Percentiles rank a stretch among this genome's conserved stretches.
Evolutionary conservation across 192 early-diverging fungal species (phyloP).

Genomic region (Phycomyces nitens): DNA sequence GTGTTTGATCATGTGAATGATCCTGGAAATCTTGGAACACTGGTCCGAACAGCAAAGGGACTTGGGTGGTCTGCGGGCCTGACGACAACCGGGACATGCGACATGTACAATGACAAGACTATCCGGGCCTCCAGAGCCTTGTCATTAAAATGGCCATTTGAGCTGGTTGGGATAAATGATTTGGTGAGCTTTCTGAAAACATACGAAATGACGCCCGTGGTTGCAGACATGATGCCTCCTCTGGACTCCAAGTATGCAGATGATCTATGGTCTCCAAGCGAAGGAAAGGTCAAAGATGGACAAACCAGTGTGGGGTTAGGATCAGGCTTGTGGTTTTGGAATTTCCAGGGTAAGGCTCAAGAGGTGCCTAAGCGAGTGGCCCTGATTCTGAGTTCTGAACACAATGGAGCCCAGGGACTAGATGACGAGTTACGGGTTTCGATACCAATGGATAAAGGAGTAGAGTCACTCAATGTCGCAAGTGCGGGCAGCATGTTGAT

Average conservation of each 20-base stretch:
- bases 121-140: slow-evolving; percentile 42
- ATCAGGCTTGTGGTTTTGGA: slow-evolving; percentile 21
- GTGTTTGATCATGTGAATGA: slow-evolving; percentile 44
- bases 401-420: slow-evolving; percentile 34
- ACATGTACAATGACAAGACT: slow-evolving; percentile 46
- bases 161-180: slow-evolving; percentile 10
- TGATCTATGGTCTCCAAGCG: slow-evolving; percentile 11
- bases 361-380: slow-evolving; percentile 33
- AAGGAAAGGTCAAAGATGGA: neutral
- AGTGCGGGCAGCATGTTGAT: slow-evolving; percentile 42
- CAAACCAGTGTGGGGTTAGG: neutral
- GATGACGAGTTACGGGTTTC: slow-evolving; percentile 35
- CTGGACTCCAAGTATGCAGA: too few species aligned
- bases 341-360: slow-evolving; percentile 3
- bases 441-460: slow-evolving; percentile 40
- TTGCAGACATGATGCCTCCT: slow-evolving; percentile 46
- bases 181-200: slow-evolving; percentile 18
- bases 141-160: slow-evolving; percentile 36
- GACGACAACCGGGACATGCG: slow-evolving; percentile 38
- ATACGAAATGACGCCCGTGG: slow-evolving; percentile 30
- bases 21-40: slow-evolving; percentile 43
- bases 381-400: slow-evolving; percentile 44
- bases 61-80: slow-evolving; percentile 42
- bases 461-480: slow-evolving; percentile 46
- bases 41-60: slow-evolving; percentile 45